A percentile compares a stretch with the other conserved stretches of the same genome.
These are phyloP conservation scores for Mycosphaerelloides madeirae DNA, from an alignment of 2,329 filamentous ascomycete species.

Conservation along the genomic window DNA sequence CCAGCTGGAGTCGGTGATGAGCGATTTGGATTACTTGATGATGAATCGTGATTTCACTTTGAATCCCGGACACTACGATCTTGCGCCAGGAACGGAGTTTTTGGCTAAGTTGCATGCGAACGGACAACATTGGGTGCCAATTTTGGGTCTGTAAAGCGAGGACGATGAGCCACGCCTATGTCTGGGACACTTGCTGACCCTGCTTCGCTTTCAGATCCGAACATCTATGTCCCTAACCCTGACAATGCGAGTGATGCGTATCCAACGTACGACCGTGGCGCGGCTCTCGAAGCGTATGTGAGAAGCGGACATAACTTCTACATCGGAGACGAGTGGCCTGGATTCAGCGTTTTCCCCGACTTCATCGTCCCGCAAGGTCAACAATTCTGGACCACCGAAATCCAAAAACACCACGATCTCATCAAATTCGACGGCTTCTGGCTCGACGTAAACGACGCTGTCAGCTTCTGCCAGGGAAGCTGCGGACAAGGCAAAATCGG, in stretches of 20 bases:
- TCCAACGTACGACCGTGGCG: slow-evolving; percentile 47
- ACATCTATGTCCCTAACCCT: slow-evolving; percentile 65
- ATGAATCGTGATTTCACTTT: slow-evolving; percentile 54
- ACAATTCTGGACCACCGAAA: slow-evolving; percentile 25
- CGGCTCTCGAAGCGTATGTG: slow-evolving; percentile 47
- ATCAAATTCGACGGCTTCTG: slow-evolving; percentile 26
- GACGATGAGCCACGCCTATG: slow-evolving; percentile 58
- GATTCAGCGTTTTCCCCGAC: slow-evolving; percentile 21
- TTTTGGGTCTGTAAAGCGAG: too few species aligned
- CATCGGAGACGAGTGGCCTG: slow-evolving; percentile 21
- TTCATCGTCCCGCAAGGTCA: slow-evolving; percentile 20
- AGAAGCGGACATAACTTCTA: slow-evolving; percentile 50
- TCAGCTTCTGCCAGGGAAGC: slow-evolving; percentile 23
- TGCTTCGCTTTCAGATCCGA: slow-evolving; percentile 54
- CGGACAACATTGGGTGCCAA: slow-evolving; percentile 53
- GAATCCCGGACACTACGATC: slow-evolving; percentile 52
- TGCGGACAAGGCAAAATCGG: slow-evolving; percentile 18
- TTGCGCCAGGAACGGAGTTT: slow-evolving; percentile 50
- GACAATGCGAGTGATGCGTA: slow-evolving; percentile 55
- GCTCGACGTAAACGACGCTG: slow-evolving; percentile 25
- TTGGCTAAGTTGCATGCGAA: slow-evolving; percentile 47
- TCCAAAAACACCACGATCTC: slow-evolving; percentile 16
- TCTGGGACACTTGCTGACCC: slow-evolving; percentile 51
- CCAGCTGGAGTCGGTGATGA: slow-evolving; percentile 35
- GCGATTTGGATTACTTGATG: slow-evolving; percentile 44